Evolutionary conservation across 768 basidiomycete species (phyloP).

Genomic region (Russula foetens): DNA sequence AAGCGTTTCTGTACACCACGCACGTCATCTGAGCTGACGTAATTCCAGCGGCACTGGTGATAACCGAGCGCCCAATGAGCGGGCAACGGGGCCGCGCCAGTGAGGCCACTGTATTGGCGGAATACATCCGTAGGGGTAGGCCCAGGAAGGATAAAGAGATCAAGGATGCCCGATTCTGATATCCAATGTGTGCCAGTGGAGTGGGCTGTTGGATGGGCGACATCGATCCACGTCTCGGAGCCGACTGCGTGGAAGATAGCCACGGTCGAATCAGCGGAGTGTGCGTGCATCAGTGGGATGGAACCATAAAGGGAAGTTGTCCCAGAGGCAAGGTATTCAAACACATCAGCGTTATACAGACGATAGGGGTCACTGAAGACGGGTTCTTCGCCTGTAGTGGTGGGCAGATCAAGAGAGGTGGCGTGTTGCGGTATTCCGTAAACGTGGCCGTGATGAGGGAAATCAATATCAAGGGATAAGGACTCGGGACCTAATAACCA

Average conservation of each 20-base stretch:
- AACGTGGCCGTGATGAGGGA: slow-evolving; percentile 85
- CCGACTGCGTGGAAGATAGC: slow-evolving; percentile 81
- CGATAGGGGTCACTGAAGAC: slow-evolving; percentile 88
- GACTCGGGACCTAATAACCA: slow-evolving; percentile 79
- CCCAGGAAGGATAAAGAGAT: slow-evolving; percentile 89
- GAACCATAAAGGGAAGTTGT: slow-evolving; percentile 83
- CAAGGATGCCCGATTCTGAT: slow-evolving; percentile 93
- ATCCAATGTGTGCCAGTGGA: slow-evolving; percentile 94
- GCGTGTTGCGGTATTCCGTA: slow-evolving; percentile 98
- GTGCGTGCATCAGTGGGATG: slow-evolving; percentile 90
- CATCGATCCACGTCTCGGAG: slow-evolving; percentile 94
- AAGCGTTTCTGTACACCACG: slow-evolving; percentile 78
- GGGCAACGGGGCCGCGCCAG: slow-evolving; percentile 83
- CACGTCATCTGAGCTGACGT: slow-evolving; percentile 83
- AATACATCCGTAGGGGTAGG: slow-evolving; percentile 79
- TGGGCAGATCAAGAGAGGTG: slow-evolving; percentile 79
- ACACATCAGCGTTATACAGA: slow-evolving; percentile 92
- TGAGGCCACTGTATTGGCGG: slow-evolving; percentile 75
- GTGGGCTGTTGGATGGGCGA: slow-evolving; percentile 56
- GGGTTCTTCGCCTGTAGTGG: slow-evolving; percentile 72
- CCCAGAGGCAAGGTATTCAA: slow-evolving; percentile 84
- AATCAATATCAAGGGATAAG: slow-evolving; percentile 84
- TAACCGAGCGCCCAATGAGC: slow-evolving; percentile 88
- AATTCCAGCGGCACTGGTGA: slow-evolving; percentile 99
- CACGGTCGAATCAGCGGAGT: slow-evolving; percentile 79